A percentile compares a stretch with the other conserved stretches of the same genome.
Evolutionary conservation across 495 filamentous ascomycete genomes (phyloP).

Genomic region (Aspergillus cristatus): DNA sequence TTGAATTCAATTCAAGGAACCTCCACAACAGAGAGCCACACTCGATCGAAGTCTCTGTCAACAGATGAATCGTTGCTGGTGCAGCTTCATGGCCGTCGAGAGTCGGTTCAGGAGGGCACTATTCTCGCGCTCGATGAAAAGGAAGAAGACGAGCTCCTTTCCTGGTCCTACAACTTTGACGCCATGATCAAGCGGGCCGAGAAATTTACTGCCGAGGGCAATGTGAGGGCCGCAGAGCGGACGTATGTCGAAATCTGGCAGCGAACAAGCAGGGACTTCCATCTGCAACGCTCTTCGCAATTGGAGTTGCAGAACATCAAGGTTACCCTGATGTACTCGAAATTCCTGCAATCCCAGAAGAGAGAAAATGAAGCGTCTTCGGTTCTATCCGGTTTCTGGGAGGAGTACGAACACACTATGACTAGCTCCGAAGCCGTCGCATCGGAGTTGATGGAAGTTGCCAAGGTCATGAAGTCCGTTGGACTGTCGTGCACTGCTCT

Average conservation of each 20-base stretch:
- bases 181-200: slow-evolving; percentile 9
- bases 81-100: slow-evolving; percentile 21
- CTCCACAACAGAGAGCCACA: slow-evolving; percentile 1
- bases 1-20: slow-evolving; percentile 1
- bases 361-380: slow-evolving; percentile 25
- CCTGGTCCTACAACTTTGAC: slow-evolving; percentile 6
- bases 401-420: slow-evolving; percentile 21
- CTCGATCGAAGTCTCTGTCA: slow-evolving; percentile 4
- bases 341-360: slow-evolving; percentile 23
- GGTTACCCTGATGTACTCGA: slow-evolving; percentile 19
- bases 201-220: slow-evolving; percentile 12
- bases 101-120: slow-evolving; percentile 11
- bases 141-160: slow-evolving; percentile 10
- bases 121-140: slow-evolving; percentile 7
- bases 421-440: slow-evolving; percentile 16
- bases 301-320: slow-evolving; percentile 24
- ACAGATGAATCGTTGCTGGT: slow-evolving; percentile 13
- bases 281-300: slow-evolving; percentile 18
- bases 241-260: slow-evolving; percentile 31
- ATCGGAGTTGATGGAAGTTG: slow-evolving; percentile 22
- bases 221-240: slow-evolving; percentile 18
- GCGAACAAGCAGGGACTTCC: slow-evolving; percentile 20
- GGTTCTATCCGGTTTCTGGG: slow-evolving; percentile 27
- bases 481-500: slow-evolving; percentile 22
- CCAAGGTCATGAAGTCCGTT: slow-evolving; percentile 26